A percentile compares a stretch with the other conserved stretches of the same genome.
Evolutionary conservation across 768 basidiomycete species (phyloP).

Genomic region (Phanerochaete carnosa): DNA sequence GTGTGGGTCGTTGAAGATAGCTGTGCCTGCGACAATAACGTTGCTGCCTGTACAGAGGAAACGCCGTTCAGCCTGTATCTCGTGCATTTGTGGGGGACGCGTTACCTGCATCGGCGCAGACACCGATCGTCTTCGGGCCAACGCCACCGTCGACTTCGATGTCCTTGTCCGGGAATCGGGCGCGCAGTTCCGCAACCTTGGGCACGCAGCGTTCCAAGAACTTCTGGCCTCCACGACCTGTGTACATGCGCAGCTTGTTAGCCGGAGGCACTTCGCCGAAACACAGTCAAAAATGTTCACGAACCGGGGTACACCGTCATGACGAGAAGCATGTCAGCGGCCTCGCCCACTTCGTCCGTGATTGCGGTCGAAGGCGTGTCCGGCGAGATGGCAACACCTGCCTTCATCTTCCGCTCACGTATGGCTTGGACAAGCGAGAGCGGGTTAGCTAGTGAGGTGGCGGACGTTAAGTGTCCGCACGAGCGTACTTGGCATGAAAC

Average conservation of each 20-base stretch:
- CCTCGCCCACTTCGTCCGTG: slow-evolving; percentile 76
- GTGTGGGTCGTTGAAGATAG: slow-evolving; percentile 81
- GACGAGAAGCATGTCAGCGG: slow-evolving; percentile 92
- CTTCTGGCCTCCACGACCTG: slow-evolving; percentile 93
- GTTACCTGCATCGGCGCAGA: slow-evolving; percentile 86
- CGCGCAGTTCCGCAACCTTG: slow-evolving; percentile 88
- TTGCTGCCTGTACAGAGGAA: slow-evolving; percentile 70
- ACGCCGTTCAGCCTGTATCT: neutral
- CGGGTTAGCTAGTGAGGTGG: slow-evolving; percentile 52
- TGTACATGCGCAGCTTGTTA: neutral
- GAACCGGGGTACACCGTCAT: slow-evolving; percentile 96
- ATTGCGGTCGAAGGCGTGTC: slow-evolving; percentile 88
- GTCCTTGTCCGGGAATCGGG: slow-evolving; percentile 89
- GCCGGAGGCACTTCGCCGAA: neutral
- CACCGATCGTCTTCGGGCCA: slow-evolving; percentile 83
- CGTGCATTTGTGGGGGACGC: slow-evolving; percentile 9
- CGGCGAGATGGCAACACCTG: slow-evolving; percentile 95
- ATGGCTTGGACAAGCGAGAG: slow-evolving; percentile 77
- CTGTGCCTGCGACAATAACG: slow-evolving; percentile 96
- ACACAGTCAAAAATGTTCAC: slow-evolving; percentile 1
- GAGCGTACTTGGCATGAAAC: neutral
- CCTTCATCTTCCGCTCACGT: slow-evolving; percentile 83
- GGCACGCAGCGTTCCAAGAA: slow-evolving; percentile 90
- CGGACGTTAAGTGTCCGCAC: neutral
- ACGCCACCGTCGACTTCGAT: slow-evolving; percentile 99